Evolutionary conservation across 441 rosid genomes (phyloP).

Genomic region (Adansonia gregorii): DNA sequence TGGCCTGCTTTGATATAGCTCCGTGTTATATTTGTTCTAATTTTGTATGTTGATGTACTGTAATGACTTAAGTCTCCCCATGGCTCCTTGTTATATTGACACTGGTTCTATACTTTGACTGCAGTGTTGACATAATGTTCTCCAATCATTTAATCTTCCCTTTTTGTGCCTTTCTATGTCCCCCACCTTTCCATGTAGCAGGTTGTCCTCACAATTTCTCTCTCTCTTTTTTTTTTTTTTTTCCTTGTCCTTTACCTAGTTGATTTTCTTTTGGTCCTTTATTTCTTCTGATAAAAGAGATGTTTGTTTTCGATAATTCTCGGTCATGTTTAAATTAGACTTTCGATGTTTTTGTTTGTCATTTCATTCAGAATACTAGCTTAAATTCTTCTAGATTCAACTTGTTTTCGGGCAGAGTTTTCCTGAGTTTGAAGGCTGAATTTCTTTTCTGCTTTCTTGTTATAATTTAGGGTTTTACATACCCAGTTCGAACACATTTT

Average conservation of each 20-base stretch:
- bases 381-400: neutral
- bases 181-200: neutral
- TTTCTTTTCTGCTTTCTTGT: conserved; percentile 27
- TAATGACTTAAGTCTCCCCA: conserved; percentile 1
- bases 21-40: neutral
- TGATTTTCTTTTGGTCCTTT: conserved; percentile 9
- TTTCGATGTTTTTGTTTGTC: neutral
- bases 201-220: neutral
- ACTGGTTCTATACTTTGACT: conserved; percentile 10
- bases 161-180: neutral
- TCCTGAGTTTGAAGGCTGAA: conserved; percentile 10
- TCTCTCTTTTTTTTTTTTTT: neutral
- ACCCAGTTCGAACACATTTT: conserved; percentile 70
- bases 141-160: neutral
- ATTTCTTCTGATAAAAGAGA: neutral
- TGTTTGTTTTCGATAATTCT: neutral
- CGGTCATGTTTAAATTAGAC: neutral
- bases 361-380: conserved; percentile 1
- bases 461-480: conserved; percentile 72
- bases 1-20: neutral
- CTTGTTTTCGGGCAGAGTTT: conserved; percentile 11
- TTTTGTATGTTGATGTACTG: neutral
- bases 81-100: conserved; percentile 1
- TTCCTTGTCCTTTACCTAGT: neutral
- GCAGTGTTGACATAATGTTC: neutral